phyloP scores from a whole-genome alignment of 495 filamentous ascomycete species.

The Venustampulla echinocandica region DNA sequence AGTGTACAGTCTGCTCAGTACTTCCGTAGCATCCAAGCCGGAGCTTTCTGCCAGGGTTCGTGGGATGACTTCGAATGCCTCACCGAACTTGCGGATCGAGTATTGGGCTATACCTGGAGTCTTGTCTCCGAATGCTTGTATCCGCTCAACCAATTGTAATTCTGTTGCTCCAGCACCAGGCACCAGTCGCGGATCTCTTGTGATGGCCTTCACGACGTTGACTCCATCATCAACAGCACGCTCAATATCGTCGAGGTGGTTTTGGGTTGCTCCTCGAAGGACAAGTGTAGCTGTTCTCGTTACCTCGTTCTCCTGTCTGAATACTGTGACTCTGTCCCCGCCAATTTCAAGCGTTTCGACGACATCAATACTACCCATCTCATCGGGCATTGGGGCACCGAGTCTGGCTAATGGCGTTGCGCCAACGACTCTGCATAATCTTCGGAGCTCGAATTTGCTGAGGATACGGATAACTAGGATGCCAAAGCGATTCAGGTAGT shows the following conservation, averaged over 20 bases:
- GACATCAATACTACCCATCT: constrained; percentile 92
- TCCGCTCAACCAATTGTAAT: constrained; percentile 86
- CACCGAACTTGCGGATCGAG: constrained; percentile 92
- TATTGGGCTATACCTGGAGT: constrained; percentile 90
- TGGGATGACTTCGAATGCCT: constrained; percentile 96
- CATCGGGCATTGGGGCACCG: constrained; percentile 97
- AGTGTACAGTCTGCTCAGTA: constrained; percentile 82
- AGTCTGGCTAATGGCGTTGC: constrained; percentile 91
- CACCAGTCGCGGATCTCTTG: constrained; percentile 80
- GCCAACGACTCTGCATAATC: constrained; percentile 91
- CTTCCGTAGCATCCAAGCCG: constrained; percentile 91
- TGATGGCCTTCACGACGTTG: constrained; percentile 97
- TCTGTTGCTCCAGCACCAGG: constrained; percentile 95
- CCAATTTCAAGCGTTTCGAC: constrained; percentile 98
- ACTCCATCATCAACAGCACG: constrained; percentile 97
- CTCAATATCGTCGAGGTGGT: constrained; percentile 96
- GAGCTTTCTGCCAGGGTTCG: constrained; percentile 89
- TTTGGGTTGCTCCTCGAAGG: constrained; percentile 91
- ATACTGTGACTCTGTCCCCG: constrained; percentile 96
- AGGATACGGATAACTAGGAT: constrained; percentile 96
- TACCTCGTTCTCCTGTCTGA: constrained; percentile 88
- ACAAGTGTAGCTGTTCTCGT: constrained; percentile 94
- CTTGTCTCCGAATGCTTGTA: constrained; percentile 79
- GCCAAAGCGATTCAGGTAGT: constrained; percentile 95
- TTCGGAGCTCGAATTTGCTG: constrained; percentile 93